A percentile compares a stretch with the other conserved stretches of the same genome.
phyloP scores from a whole-genome alignment of 345 rosid genomes.

The Eucalyptus erythrocorys region DNA sequence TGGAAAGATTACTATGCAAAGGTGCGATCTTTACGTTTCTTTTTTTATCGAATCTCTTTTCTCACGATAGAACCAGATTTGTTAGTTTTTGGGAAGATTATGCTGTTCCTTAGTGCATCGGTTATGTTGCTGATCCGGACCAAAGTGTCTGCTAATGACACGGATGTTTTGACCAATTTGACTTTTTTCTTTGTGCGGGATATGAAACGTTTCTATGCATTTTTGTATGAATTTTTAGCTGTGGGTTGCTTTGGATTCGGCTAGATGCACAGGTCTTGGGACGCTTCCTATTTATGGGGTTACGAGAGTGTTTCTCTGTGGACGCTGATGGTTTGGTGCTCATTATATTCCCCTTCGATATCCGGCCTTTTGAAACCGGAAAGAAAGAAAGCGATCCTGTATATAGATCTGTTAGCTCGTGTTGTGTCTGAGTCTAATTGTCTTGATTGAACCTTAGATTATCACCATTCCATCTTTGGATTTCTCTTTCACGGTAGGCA shows the following conservation, averaged over 20 bases:
- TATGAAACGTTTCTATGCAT: background rate
- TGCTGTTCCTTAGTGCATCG: background rate
- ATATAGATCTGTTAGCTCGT: background rate
- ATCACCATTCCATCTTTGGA: background rate
- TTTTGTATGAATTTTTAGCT: background rate
- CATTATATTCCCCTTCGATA: background rate
- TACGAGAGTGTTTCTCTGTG: background rate
- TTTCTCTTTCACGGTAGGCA: background rate
- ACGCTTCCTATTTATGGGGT: background rate
- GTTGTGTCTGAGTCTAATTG: background rate
- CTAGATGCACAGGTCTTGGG: background rate
- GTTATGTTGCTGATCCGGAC: background rate
- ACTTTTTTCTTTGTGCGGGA: background rate
- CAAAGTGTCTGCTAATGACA: background rate
- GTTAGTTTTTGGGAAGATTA: background rate
- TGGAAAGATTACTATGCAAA: constrained; percentile 79
- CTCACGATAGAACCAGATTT: background rate
- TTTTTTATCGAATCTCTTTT: background rate
- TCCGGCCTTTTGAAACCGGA: background rate
- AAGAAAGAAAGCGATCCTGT: background rate
- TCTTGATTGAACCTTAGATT: background rate
- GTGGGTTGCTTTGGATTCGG: background rate
- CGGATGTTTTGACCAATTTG: background rate
- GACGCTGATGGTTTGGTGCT: background rate
- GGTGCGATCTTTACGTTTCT: constrained; percentile 12